Base-by-base conservation (phyloP, 495 filamentous ascomycete species). In the Penicillium robsamsonii region DNA sequence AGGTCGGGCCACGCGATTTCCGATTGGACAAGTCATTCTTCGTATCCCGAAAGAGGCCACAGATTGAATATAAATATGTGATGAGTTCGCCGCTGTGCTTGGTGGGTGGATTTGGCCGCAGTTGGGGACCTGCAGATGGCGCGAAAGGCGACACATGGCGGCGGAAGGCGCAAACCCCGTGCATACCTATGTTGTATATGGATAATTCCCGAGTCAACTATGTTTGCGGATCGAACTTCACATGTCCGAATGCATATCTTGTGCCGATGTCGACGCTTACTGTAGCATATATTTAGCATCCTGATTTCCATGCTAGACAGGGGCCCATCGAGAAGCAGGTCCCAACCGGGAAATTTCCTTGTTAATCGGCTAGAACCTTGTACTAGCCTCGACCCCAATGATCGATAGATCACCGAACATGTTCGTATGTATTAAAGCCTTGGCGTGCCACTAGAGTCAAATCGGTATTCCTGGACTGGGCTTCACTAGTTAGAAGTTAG, bases 11-110 rank as follows among this genome's bases (percentile, higher is more conserved):
- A 17, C 1, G 4, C 27, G n/a, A 22, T 24, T 12, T 49, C 47
- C 9, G 24, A 31, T 51, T 40, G 46, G 45, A 46, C 27, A 56
- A 13, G 33, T 42, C 9, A 46, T 22, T 42, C 51, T 30, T 12
- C 30, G 8, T 25, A 44, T 35, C 8, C 33, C 29, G 22, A 11
- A 20, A 29, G 4, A 31, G 5, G 9, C n/a, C 29, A 8, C 1
- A 24, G 7, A 41, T 45, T n/a, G 30, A n/a, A 25, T 5, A n/a
- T 29, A 3, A 24, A 27, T 30, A 30, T 31, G 45, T 31, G 29
- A 47, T 2, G 30, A 49, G 30, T 49, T 25, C 15, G 3, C 15
- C 12, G n/a, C 12, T 2, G 6, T 24, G 27, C 27, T 31, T 9
- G n/a, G 35, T 4, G 35, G 5, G 5, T n/a, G 15, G 4, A n/a